phyloP scores from a whole-genome alignment of 1,139 yeast genomes.

The Yamadazyma trypodendri region DNA sequence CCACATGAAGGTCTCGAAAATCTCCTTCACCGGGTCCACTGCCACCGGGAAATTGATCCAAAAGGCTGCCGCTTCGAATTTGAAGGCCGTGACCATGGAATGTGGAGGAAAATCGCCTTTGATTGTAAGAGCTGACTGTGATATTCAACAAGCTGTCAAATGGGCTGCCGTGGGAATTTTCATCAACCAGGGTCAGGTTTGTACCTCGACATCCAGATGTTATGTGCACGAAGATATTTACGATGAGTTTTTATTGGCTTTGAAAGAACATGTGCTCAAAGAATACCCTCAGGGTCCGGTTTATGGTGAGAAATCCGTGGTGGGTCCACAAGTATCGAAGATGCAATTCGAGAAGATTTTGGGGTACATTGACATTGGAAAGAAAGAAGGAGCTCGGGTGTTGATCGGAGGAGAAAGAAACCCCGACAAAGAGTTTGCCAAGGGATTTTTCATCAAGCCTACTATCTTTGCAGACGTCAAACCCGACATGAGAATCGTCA shows the following conservation, averaged over 20 bases:
- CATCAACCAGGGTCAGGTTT: conserved; percentile 62
- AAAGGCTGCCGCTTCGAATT: conserved; percentile 54
- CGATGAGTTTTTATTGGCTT: conserved; percentile 48
- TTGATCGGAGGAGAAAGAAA: conserved; percentile 48
- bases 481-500: conserved; percentile 52
- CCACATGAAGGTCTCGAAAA: conserved; percentile 57
- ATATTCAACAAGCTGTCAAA: conserved; percentile 75
- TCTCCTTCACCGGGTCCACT: conserved; percentile 67
- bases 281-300: conserved; percentile 60
- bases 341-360: conserved; percentile 62
- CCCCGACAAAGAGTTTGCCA: conserved; percentile 31
- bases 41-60: conserved; percentile 64
- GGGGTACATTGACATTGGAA: conserved; percentile 50
- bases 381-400: conserved; percentile 56
- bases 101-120: conserved; percentile 91
- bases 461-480: conserved; percentile 55
- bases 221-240: conserved; percentile 43
- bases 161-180: conserved; percentile 86
- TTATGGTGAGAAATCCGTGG: conserved; percentile 55
- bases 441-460: conserved; percentile 53
- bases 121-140: conserved; percentile 70
- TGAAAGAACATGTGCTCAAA: conserved; percentile 33
- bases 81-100: conserved; percentile 81
- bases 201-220: conserved; percentile 48
- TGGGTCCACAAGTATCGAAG: conserved; percentile 80